Evolutionary conservation across 1,139 yeast genomes (phyloP).

Genomic region (Geotrichum carabidarum): DNA sequence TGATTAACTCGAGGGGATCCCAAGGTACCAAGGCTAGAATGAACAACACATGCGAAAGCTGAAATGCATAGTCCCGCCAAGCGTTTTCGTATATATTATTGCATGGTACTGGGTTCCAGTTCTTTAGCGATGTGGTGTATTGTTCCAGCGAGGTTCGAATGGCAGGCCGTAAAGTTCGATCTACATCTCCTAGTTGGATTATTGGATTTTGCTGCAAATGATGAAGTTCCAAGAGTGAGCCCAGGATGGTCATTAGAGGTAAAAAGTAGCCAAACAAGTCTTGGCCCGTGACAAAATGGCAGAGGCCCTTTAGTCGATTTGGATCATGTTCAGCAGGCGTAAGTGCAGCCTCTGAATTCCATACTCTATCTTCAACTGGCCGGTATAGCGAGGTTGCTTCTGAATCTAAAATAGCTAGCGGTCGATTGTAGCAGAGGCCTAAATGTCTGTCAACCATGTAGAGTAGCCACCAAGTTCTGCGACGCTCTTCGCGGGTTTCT

Average conservation of each 20-base stretch:
- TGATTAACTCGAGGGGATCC: slow-evolving; percentile 30
- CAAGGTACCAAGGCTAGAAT: slow-evolving; percentile 27
- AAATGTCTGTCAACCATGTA: slow-evolving; percentile 42
- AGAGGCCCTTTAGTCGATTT: slow-evolving; percentile 23
- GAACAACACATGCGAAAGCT: slow-evolving; percentile 28
- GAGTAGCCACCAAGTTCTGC: slow-evolving; percentile 44
- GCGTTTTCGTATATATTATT: slow-evolving; percentile 21
- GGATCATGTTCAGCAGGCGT: slow-evolving; percentile 28
- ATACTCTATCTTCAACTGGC: slow-evolving; percentile 38
- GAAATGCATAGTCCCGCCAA: slow-evolving; percentile 30
- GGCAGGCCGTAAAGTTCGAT: slow-evolving; percentile 23
- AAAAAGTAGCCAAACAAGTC: slow-evolving; percentile 30
- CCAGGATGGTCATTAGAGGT: slow-evolving; percentile 31
- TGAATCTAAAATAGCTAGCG: slow-evolving; percentile 36
- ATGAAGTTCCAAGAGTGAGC: slow-evolving; percentile 28
- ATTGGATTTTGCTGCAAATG: slow-evolving; percentile 22
- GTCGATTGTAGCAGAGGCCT: slow-evolving; percentile 40
- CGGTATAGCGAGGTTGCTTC: slow-evolving; percentile 36
- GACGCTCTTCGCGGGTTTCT: slow-evolving; percentile 40
- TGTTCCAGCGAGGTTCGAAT: slow-evolving; percentile 22
- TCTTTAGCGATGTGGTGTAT: slow-evolving; percentile 23
- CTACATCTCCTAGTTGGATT: slow-evolving; percentile 25
- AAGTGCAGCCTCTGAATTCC: slow-evolving; percentile 30
- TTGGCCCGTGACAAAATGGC: slow-evolving; percentile 22
- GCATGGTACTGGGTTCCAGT: slow-evolving; percentile 17